Evolutionary conservation across 306 rosid genomes (phyloP), one percentile per base, ranked within the genome.

Genomic region (Prunus mira): DNA sequence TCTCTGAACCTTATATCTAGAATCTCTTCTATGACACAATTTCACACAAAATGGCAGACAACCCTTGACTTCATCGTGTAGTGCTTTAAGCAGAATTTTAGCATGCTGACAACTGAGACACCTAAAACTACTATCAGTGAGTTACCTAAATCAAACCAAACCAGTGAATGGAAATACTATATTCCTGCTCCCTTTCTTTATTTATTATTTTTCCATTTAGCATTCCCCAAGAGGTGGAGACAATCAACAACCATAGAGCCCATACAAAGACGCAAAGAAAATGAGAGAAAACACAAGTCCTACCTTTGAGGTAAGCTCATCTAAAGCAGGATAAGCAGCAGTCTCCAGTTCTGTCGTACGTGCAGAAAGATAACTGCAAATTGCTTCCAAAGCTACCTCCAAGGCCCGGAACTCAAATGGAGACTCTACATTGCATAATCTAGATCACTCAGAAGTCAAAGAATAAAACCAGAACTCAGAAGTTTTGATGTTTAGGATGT

Each of bases 351-450:
- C 98, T 19, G 89, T 71, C 71, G 98, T 94, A 15, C 97, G 97
- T 38, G 97, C 98, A 75, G 96, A 92, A 86, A 92, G 98, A 81
- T 83, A 90, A 81, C 98, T 94, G 79, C 97, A 94, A 84, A 94
- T 90, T 74, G 98, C 95, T 82, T 94, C 98, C 87, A 94, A 90
- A 69, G 96, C 96, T 32, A 94, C 95, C 88, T 94, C 98, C 79
- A 94, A 81, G 47, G 96, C 97, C 45, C 98, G 95, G 77, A 94
- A 94, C 67, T 94, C 98, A 65, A 94, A 94, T n/a, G 97, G 97
- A 70, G 97, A 94, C 77, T 90, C 98, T 94, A 76, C 83, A 87
- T 71, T 68, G 77, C 80, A 86, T 61, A 79, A 81, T 75, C 78
- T 69, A 82, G 79, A 79, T 75, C 79, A 78, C 69, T 86, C 82